Evolutionary conservation across 2,329 filamentous ascomycete genomes (phyloP), one percentile per base, ranked within the genome.

Genomic region (Cladophialophora yegresii): DNA sequence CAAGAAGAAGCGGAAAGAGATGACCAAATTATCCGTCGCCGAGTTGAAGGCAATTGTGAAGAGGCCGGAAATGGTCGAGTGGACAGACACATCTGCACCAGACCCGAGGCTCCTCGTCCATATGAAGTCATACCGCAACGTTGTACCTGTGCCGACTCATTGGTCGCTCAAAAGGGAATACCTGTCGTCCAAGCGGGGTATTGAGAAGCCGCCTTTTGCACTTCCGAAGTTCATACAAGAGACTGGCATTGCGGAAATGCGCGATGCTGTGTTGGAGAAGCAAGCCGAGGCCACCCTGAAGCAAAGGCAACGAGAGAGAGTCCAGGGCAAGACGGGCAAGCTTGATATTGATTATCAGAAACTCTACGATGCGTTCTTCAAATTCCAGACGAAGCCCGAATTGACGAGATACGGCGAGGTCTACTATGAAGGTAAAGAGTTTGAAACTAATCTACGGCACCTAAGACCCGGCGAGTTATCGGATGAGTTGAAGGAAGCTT

Each of bases 371-470:
- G 95, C 95, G 3, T 99, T 99, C 82, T 99, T 99, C 82, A 87
- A 92, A 65, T 96, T 96, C 75, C 95, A 99, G 79, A 96, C 92
- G 47, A 99, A 99, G 78, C 95, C 95, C 0, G 88, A 92, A 71
- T 81, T 99, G 68, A 98, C 95, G 33, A 86, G 93, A 50, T 99
- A 96, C 72, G 95, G 95, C 47, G 95, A 99, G 77, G 93, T 99
- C n/a, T 99, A 99, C 78, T 98, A 98, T 76, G 95, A 99, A 78
- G 95, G 95, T 75, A 99, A 99, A 77, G 95, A 99, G 76, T 95
- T 91, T 74, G 95, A 99, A 78, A 96, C 95, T 0, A 96, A 98
- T 75, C 85, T 96, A 68, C 89, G 91, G 71, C 91, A 97, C 78
- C 85, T 97, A 65, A 88, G 92, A 69, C 91, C 95, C 0, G 95